Conservation (phyloP, 75 land plant genomes). For the Ceratopteris richardii region DNA sequence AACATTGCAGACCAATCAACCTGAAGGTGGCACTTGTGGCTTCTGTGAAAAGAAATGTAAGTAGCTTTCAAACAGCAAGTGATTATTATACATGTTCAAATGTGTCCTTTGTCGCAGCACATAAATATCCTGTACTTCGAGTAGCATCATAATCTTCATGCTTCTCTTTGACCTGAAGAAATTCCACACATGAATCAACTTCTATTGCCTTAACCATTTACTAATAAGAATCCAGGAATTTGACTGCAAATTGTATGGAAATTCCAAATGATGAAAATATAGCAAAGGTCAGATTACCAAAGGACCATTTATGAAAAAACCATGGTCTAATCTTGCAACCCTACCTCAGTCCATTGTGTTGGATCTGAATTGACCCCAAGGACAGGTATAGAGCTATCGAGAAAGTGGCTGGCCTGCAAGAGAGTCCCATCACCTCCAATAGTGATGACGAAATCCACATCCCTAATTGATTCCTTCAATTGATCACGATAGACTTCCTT, state of each 20-base stretch:
- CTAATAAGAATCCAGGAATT: too few species aligned
- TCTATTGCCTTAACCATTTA: too few species aligned
- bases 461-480: conserved; percentile 43
- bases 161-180: conserved; percentile 54
- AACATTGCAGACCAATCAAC: too few species aligned
- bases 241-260: too few species aligned
- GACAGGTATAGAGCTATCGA: conserved; percentile 69
- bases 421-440: conserved; percentile 99
- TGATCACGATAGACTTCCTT: conserved; percentile 40
- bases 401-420: conserved; percentile 76
- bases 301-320: too few species aligned
- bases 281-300: too few species aligned
- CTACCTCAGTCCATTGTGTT: conserved; percentile 64
- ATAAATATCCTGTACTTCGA: conserved; percentile 84
- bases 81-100: conserved; percentile 60
- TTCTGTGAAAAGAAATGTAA: neutral
- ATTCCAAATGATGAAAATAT: too few species aligned
- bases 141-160: conserved; percentile 78
- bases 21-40: neutral
- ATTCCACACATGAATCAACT: neutral
- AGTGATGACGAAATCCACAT: conserved; percentile 76
- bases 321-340: too few species aligned
- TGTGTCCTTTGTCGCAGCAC: conserved; percentile 73
- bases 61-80: too few species aligned
- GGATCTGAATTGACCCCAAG: conserved; percentile 98